Evolutionary conservation across 768 basidiomycete species (phyloP), one percentile per base, ranked within the genome.

Genomic region (Mycena vitilis): DNA sequence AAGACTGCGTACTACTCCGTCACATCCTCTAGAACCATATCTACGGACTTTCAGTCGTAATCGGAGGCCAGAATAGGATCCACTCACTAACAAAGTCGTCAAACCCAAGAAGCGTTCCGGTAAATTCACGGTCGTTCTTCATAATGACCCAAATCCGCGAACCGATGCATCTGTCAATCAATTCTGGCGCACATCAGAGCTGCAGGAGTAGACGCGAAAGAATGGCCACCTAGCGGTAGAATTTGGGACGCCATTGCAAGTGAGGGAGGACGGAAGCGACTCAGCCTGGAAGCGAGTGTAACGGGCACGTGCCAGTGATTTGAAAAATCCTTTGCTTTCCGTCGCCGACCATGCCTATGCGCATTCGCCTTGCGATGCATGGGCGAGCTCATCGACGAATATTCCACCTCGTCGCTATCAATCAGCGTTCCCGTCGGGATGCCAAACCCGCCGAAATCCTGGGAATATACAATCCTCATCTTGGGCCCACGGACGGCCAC

Each of bases 31-130:
- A 99, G 81, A 8, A 96, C 95, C 92, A 96, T 95, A 77, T 95
- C 94, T 95, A 60, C 34, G 23, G 42, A 34, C 45, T 45, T 30
- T 36, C 30, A 3, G 60, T 65, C 44, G 64, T 49, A 13, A 54
- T 30, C 37, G 53, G 51, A 49, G 36, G 40, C 45, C 52, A 38
- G 48, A n/a, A 59, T 63, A 15, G 34, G 23, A 45, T 36, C 34
- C 58, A 37, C 97, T 87, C 78, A 98, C 97, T 99, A 80, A 99
- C 97, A 79, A 97, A 99, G 81, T 99, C 97, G 78, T 99, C 97
- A 74, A 99, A 99, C 2, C 97, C 97, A 40, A 97, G 86, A 48
- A 99, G 84, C 4, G 91, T 98, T 13, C 97, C 97, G 25, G 93
- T 94, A 81, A 98, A 99, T 82, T 99, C 97, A 53, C 95, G 91